Percentiles rank a stretch among this genome's conserved stretches.
These are phyloP conservation scores for Datisca glomerata DNA, from an alignment of 306 rosid genomes.

Conservation along the genomic window DNA sequence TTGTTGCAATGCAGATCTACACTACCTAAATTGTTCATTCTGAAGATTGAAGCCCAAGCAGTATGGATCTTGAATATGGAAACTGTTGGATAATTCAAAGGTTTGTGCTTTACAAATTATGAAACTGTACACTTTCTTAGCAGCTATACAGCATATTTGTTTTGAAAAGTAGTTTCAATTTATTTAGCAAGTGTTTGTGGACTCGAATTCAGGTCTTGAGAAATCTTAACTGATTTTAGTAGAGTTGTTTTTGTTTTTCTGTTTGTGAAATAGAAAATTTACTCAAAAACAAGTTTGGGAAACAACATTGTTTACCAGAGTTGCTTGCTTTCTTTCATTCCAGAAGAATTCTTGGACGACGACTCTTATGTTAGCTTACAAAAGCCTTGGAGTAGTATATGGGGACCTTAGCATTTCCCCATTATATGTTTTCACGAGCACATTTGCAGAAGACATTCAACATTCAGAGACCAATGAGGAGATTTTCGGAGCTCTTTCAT, in stretches of 20 bases:
- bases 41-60: slow-evolving; percentile 23
- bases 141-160: no score
- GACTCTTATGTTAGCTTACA: neutral
- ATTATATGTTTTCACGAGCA: slow-evolving; percentile 16
- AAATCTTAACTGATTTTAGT: no score
- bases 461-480: slow-evolving; percentile 17
- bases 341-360: slow-evolving; percentile 92
- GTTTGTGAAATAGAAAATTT: no score
- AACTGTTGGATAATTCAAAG: slow-evolving; percentile 64
- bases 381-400: neutral
- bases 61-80: slow-evolving; percentile 62
- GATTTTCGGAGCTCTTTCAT: slow-evolving; percentile 19
- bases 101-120: slow-evolving; percentile 44
- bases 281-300: no score
- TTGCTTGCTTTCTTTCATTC: slow-evolving; percentile 15
- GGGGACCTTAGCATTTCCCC: neutral
- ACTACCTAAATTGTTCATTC: slow-evolving; percentile 9
- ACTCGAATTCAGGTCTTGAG: no score
- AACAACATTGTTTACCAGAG: neutral
- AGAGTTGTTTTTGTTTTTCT: no score
- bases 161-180: no score
- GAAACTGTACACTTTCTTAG: no score
- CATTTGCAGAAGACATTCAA: slow-evolving; percentile 58
- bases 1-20: slow-evolving; percentile 52
- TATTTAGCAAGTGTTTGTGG: no score